A percentile compares a stretch with the other conserved stretches of the same genome.
phyloP scores from a whole-genome alignment of 2,329 filamentous ascomycete species.

The Mollisia scopiformis region DNA sequence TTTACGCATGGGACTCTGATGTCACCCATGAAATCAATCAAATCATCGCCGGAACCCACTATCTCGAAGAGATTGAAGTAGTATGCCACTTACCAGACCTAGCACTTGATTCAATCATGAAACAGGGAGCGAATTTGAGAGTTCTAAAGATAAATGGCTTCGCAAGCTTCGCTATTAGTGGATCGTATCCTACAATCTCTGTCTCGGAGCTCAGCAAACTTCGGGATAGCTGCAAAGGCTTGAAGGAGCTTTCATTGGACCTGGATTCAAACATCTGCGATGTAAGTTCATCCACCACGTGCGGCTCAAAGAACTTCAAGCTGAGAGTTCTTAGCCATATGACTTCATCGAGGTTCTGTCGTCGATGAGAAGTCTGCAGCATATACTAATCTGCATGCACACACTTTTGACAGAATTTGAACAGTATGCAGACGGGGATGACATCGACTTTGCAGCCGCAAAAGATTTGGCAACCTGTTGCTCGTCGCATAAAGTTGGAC shows the following conservation, averaged over 20 bases:
- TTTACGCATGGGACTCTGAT: not conserved
- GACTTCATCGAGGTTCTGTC: not conserved
- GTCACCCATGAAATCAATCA: not conserved
- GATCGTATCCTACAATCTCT: not conserved
- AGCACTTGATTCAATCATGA: not conserved
- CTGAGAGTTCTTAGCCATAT: too few species aligned
- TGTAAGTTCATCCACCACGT: too few species aligned
- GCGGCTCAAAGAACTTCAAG: too few species aligned
- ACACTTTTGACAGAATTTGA: not conserved
- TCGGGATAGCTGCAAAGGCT: not conserved
- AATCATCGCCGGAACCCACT: not conserved
- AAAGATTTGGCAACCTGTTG: not conserved
- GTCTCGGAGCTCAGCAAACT: not conserved
- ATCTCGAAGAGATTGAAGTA: not conserved
- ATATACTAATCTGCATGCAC: not conserved
- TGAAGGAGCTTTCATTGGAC: not conserved
- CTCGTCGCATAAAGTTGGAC: not conserved
- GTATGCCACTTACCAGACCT: not conserved
- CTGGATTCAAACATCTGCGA: not conserved
- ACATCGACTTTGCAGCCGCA: not conserved
- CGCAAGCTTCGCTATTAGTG: not conserved
- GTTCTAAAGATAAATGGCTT: not conserved
- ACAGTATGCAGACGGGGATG: not conserved
- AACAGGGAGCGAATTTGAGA: not conserved
- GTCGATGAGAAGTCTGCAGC: not conserved